These are phyloP conservation scores for Prunus mume DNA, from an alignment of 306 rosid species.

Conservation along the genomic window DNA sequence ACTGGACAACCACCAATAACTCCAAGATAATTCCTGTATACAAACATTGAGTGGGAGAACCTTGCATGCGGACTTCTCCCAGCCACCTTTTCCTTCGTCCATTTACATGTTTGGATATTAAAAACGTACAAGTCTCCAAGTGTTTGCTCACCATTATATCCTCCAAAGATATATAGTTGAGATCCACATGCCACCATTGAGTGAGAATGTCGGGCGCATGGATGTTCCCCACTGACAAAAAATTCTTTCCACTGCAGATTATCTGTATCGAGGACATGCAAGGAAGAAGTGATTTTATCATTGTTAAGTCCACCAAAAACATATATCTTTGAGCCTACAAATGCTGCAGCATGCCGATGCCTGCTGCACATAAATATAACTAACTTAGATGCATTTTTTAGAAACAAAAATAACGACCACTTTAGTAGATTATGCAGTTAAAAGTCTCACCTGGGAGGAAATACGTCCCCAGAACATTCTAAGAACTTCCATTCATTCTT, in stretches of 20 bases:
- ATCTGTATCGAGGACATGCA: slow-evolving; percentile 59
- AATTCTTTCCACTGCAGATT: slow-evolving; percentile 64
- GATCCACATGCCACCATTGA: slow-evolving; percentile 81
- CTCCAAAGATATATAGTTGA: slow-evolving; percentile 69
- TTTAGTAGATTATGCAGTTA: background rate
- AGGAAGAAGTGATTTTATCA: slow-evolving; percentile 61
- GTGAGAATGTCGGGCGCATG: slow-evolving; percentile 84
- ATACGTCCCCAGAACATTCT: slow-evolving; percentile 50
- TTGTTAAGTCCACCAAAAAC: slow-evolving; percentile 88
- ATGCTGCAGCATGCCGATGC: slow-evolving; percentile 94
- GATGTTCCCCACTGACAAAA: slow-evolving; percentile 57
- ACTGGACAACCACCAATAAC: slow-evolving; percentile 92
- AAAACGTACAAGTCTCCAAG: slow-evolving; percentile 83
- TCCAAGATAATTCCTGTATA: slow-evolving; percentile 65
- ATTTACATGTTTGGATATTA: slow-evolving; percentile 53
- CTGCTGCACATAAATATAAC: slow-evolving; percentile 36
- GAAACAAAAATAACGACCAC: background rate
- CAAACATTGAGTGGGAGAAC: slow-evolving; percentile 90
- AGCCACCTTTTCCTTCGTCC: slow-evolving; percentile 63
- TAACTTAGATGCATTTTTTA: slow-evolving; percentile 6
- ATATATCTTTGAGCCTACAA: slow-evolving; percentile 63
- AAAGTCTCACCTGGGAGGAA: slow-evolving; percentile 67
- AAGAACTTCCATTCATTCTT: slow-evolving; percentile 56
- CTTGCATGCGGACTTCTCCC: slow-evolving; percentile 86
- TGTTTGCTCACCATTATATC: slow-evolving; percentile 72